These are phyloP conservation scores for Lipomyces spencermartinsiae DNA, from an alignment of 805 yeast genomes.

Conservation along the genomic window DNA sequence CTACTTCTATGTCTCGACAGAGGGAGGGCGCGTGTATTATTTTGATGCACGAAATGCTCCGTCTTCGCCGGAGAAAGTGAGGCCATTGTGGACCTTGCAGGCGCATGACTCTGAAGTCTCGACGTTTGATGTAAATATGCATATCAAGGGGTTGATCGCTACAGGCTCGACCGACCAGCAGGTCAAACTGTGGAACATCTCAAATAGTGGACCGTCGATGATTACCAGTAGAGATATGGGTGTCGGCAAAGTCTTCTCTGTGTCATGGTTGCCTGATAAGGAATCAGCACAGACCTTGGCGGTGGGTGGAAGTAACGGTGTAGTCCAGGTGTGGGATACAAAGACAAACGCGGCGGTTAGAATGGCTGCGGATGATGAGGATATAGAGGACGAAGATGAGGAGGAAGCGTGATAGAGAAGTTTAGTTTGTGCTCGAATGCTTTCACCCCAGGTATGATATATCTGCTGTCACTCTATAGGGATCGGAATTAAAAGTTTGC, in stretches of 20 bases:
- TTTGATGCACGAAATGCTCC: slow-evolving; percentile 73
- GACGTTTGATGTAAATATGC: slow-evolving; percentile 70
- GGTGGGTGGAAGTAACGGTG: slow-evolving; percentile 85
- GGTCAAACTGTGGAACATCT: slow-evolving; percentile 86
- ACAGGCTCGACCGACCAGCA: slow-evolving; percentile 89
- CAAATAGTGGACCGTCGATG: slow-evolving; percentile 74
- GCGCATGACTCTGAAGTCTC: slow-evolving; percentile 97
- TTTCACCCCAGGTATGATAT: too few relatives aligned
- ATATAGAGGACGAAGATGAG: slow-evolving; percentile 59
- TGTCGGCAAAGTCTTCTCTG: slow-evolving; percentile 86
- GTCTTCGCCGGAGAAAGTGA: slow-evolving; percentile 47
- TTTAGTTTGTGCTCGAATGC: not conserved
- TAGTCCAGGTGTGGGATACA: slow-evolving; percentile 90
- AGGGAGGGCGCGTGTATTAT: slow-evolving; percentile 84
- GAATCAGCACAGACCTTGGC: slow-evolving; percentile 76
- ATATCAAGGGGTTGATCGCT: slow-evolving; percentile 72
- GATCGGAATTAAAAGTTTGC: not conserved
- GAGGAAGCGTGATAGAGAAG: slow-evolving; percentile 43
- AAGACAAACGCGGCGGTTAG: slow-evolving; percentile 83
- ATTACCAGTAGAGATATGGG: slow-evolving; percentile 89
- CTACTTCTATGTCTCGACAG: slow-evolving; percentile 85
- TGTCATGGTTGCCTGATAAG: slow-evolving; percentile 83
- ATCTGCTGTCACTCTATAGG: too few relatives aligned
- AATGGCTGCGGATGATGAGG: slow-evolving; percentile 64
- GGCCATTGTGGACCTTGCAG: slow-evolving; percentile 91